Evolutionary conservation across 768 basidiomycete species (phyloP).

Genomic region (Russula foetens): DNA sequence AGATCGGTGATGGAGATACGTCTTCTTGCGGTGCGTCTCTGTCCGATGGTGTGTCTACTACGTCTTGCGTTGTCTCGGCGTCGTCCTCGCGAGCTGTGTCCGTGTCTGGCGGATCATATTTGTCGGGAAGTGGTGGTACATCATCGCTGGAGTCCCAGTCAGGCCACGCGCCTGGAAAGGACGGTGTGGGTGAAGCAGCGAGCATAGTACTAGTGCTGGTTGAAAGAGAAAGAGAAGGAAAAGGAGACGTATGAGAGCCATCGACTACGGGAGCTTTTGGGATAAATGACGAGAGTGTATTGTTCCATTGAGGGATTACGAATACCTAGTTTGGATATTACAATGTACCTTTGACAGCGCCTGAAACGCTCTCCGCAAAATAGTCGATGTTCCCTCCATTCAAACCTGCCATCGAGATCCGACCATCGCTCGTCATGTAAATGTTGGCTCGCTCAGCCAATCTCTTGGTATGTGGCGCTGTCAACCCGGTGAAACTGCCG

Average conservation of each 20-base stretch:
- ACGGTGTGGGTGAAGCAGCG: conserved; percentile 26
- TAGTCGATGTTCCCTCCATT: conserved; percentile 80
- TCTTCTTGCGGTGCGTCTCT: not conserved
- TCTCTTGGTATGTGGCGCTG: conserved; percentile 65
- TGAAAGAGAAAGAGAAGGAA: conserved; percentile 16
- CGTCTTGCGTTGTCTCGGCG: too few relatives aligned
- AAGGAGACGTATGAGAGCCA: too few relatives aligned
- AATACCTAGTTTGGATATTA: conserved; percentile 30
- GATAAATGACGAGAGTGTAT: not conserved
- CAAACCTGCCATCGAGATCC: conserved; percentile 91
- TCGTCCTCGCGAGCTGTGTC: too few relatives aligned
- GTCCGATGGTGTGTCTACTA: not conserved
- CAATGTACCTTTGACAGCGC: conserved; percentile 70
- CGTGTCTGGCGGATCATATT: not conserved
- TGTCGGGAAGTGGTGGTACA: conserved; percentile 10
- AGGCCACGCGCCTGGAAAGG: conserved; percentile 44
- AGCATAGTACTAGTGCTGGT: too few relatives aligned
- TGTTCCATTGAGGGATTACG: not conserved
- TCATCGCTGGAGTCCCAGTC: conserved; percentile 15
- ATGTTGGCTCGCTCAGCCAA: conserved; percentile 85
- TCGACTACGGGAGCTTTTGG: not conserved
- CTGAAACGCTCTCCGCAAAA: conserved; percentile 82
- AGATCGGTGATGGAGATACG: conserved; percentile 9
- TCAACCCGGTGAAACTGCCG: conserved; percentile 73
- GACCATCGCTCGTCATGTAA: conserved; percentile 91